Evolutionary conservation across 208 protist genomes (phyloP).

Genomic region (Leishmania tropica): DNA sequence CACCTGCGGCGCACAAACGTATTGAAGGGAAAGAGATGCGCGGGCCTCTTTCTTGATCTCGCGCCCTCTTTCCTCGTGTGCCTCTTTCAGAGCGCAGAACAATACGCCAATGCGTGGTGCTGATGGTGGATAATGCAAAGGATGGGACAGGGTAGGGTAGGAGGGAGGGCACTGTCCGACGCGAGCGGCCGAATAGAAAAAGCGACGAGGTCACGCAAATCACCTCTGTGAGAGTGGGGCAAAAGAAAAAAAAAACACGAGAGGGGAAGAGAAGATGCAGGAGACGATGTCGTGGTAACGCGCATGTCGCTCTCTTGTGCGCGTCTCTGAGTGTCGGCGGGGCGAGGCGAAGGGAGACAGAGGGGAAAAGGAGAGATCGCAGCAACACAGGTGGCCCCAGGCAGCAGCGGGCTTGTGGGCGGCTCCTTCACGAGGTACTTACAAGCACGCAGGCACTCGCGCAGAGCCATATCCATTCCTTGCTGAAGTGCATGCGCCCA

Average conservation of each 20-base stretch:
- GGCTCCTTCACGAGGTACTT: neutral
- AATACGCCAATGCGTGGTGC: neutral
- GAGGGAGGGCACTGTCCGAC: neutral
- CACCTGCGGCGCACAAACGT: neutral
- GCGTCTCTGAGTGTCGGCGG: neutral
- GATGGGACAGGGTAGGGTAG: neutral
- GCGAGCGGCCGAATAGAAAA: neutral
- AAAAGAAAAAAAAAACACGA: neutral
- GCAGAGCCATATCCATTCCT: neutral
- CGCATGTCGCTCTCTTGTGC: neutral
- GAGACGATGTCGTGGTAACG: neutral
- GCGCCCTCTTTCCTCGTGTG: neutral
- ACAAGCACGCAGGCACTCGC: neutral
- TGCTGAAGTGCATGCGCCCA: neutral
- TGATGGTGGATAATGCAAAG: neutral
- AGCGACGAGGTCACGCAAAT: neutral
- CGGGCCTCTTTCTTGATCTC: neutral
- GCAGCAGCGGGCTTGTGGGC: neutral
- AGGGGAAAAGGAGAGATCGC: neutral
- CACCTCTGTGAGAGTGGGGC: neutral
- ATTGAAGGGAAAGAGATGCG: neutral
- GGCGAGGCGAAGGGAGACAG: neutral
- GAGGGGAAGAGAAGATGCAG: neutral
- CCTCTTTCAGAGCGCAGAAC: neutral
- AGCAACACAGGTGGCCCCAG: neutral